phyloP scores from a whole-genome alignment of 768 basidiomycete genomes.

The Russula virescens region DNA sequence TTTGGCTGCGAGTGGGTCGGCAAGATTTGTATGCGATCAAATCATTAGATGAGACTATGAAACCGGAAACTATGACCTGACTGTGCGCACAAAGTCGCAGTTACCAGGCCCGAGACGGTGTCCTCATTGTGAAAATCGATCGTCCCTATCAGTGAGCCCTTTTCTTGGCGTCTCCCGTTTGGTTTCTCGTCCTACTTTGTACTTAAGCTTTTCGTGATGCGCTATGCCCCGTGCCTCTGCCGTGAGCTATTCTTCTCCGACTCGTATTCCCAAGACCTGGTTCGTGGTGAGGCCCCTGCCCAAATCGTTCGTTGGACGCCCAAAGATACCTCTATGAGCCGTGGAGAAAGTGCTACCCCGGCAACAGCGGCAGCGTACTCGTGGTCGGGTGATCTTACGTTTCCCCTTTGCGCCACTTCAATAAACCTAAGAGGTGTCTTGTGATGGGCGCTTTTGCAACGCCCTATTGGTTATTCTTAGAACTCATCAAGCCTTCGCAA shows the following conservation, averaged over 20 bases:
- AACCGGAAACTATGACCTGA: background rate
- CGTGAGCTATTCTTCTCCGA: background rate
- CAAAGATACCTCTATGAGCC: too few relatives aligned
- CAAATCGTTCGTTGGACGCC: too few relatives aligned
- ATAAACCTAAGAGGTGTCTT: too few relatives aligned
- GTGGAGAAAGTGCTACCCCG: background rate
- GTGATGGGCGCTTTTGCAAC: background rate
- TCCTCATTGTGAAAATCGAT: background rate
- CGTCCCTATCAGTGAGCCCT: background rate
- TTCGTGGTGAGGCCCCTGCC: too few relatives aligned
- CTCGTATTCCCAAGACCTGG: background rate
- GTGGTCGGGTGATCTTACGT: background rate
- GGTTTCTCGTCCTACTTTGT: background rate
- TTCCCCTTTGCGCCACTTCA: background rate
- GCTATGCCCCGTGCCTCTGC: background rate
- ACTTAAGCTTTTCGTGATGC: background rate
- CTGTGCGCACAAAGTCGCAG: background rate
- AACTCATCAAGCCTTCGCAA: background rate
- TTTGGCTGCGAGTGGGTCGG: background rate
- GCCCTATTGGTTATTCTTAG: background rate
- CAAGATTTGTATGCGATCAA: constrained; percentile 1
- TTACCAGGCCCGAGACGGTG: background rate
- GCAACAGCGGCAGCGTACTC: background rate
- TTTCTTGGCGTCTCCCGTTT: background rate
- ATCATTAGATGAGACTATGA: background rate